Base-by-base conservation (phyloP, 1,139 yeast genomes). In the Sugiyamaella sp. region DNA sequence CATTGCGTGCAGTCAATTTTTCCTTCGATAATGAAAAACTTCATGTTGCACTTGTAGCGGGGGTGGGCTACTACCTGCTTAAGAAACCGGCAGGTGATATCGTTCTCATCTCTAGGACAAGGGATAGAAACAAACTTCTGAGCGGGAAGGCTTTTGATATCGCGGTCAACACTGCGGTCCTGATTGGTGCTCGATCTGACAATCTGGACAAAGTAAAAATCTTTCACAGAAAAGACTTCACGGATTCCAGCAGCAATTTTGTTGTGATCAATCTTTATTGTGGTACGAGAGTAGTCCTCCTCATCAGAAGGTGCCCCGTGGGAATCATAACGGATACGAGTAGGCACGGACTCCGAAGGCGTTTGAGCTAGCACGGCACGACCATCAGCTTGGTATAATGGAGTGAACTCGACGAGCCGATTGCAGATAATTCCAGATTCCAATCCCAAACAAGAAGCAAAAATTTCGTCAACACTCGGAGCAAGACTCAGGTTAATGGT, bases 51-150 rank as follows among this genome's bases (percentile, higher is more conserved):
- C 54, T 63, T 63, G 58, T 63, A 63, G 25, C 66, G 57, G 6
- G 66, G 66, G 44, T 61, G 61, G 24, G 65, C 64, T n/a, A 63
- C 53, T 10, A 51, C 48, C 41, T 62, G 60, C 57, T 63, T 63
- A 44, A 63, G 50, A 46, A 45, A 60, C 19, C 52, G 56, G 47
- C 57, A 53, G 2, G 61, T 58, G 29, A 59, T 49, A 39, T 57
- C 54, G n/a, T 46, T 17, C 20, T 49, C 46, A 9, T 50, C 48
- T 2, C 41, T 33, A 16, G 62, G 61, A 22, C 43, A 29, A 4
- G 65, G 64, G 24, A 59, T 49, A 22, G 54, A 52, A 17, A 62
- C 56, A 35, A 62, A 46, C 54, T 62, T 63, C 25, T 60, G 57
- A 38, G 60, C 62, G 16, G 60, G 61, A n/a, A 55, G 46, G 29